Conservation (phyloP, 768 basidiomycete species). For the Amanita exitialis region DNA sequence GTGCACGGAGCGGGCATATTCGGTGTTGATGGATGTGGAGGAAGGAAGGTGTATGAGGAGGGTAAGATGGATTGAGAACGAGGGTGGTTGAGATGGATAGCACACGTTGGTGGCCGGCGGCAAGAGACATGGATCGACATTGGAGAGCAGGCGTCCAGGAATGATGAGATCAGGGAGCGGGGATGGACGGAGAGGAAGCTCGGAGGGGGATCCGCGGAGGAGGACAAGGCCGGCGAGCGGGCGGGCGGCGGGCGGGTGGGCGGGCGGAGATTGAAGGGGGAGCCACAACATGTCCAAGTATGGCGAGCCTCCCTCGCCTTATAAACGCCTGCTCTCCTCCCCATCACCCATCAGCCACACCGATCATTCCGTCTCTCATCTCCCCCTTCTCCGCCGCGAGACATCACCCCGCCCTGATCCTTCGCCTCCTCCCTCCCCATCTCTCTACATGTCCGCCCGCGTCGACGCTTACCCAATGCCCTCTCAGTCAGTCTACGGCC, state of each 20-base stretch:
- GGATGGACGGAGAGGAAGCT: conserved; percentile 23
- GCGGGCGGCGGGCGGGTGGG: conserved; percentile 10
- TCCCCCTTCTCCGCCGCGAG: not conserved
- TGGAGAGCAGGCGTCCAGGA: too few species aligned
- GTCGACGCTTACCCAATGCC: conserved; percentile 28
- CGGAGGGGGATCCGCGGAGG: conserved; percentile 2
- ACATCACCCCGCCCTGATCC: too few species aligned
- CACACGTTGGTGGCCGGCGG: too few species aligned
- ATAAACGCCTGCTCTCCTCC: conserved; percentile 14
- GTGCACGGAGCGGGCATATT: too few species aligned
- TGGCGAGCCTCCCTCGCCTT: conserved; percentile 12
- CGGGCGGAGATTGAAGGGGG: conserved; percentile 17
- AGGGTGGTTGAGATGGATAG: too few species aligned
- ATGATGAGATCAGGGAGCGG: too few species aligned
- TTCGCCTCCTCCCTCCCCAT: not conserved
- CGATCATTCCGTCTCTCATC: conserved; percentile 6
- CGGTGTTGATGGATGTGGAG: conserved; percentile 5
- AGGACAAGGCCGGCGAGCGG: conserved; percentile 1
- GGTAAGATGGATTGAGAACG: too few species aligned
- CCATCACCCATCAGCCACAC: conserved; percentile 9
- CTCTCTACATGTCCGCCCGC: conserved; percentile 14
- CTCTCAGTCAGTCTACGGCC: conserved; percentile 19
- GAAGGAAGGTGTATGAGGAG: too few species aligned
- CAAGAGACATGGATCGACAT: too few species aligned
- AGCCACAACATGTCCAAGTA: conserved; percentile 19